Evolutionary conservation across 495 filamentous ascomycete species (phyloP), one percentile per base, ranked within the genome.

Genomic region (Trypethelium eluteriae): DNA sequence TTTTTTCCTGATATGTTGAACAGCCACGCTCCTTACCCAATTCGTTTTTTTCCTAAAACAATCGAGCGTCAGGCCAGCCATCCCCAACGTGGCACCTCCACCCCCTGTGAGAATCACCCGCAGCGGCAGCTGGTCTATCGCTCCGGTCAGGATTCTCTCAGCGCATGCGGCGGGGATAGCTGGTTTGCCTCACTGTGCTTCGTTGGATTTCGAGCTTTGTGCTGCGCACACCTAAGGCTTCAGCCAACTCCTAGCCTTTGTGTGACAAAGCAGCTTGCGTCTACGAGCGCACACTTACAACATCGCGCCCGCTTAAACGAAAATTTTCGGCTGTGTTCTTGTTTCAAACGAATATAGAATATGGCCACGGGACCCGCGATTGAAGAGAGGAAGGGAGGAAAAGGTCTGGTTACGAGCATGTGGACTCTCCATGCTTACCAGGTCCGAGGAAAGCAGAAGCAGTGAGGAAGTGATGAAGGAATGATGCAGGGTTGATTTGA

Each of bases 1-100:
- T 25, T 18, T 53, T 18, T 36, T 59, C 11, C 53, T 35, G 10
- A 59, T 59, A 18, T 35, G 53, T 59, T 59, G 53, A 59, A 59
- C 53, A 59, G 53, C 53, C 53, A 59, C 53, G 32, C 32, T 59
- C 53, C 53, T 59, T 59, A 36, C 32, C 53, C 10, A n/a, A 32
- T 59, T 59, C 53, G 53, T 59, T 59, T 59, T 2, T 59, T 4
- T 35, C 18, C 53, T 9, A 7, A 32, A 59, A 32, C 25, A 25
- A 25, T 25, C 25, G 25, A 25, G 25, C 25, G 53, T n/a, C 32
- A 32, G 53, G 36, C 32, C 53, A 59, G 36, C 53, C 25, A 25
- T 25, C 25, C 25, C 25, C n/a, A 36, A 59, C 53, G 36, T 36
- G 53, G 32, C 53, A 32, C 53, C 32, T 9, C 32, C 53, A 32